Conservation (phyloP, 352 stramenopile species). For the Phytophthora lateralis region DNA sequence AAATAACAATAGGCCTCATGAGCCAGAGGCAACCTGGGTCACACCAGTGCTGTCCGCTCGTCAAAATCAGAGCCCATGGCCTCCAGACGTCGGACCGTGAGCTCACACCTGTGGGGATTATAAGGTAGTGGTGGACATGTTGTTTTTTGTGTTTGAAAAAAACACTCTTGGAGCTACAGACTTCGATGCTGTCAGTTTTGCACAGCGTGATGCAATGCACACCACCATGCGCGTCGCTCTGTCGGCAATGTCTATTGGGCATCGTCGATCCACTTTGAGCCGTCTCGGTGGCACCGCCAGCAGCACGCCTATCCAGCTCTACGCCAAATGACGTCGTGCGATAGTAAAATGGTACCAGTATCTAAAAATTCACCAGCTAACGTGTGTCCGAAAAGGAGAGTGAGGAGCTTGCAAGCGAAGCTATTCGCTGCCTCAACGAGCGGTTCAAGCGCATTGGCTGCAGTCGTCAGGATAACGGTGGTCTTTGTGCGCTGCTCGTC, state of each 20-base stretch:
- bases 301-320: slow-evolving; percentile 15
- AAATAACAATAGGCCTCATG: too few species aligned
- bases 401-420: too few species aligned
- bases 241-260: too few species aligned
- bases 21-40: neutral
- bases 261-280: slow-evolving; percentile 10
- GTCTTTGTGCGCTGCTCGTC: neutral
- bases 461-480: slow-evolving; percentile 6
- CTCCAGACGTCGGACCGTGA: slow-evolving; percentile 8
- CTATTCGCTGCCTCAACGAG: neutral
- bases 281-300: slow-evolving; percentile 8
- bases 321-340: neutral
- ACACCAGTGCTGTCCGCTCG: slow-evolving; percentile 14
- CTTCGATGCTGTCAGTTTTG: too few species aligned
- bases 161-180: too few species aligned
- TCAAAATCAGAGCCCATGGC: neutral
- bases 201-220: too few species aligned
- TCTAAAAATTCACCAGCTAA: neutral
- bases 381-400: neutral
- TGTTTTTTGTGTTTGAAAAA: too few species aligned
- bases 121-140: neutral
- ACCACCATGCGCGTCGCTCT: too few species aligned
- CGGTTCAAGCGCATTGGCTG: neutral
- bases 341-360: slow-evolving; percentile 1
- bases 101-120: slow-evolving; percentile 6